A percentile compares a stretch with the other conserved stretches of the same genome.
phyloP scores from a whole-genome alignment of 164 flowering plant species.

The Vitis amurensis region DNA sequence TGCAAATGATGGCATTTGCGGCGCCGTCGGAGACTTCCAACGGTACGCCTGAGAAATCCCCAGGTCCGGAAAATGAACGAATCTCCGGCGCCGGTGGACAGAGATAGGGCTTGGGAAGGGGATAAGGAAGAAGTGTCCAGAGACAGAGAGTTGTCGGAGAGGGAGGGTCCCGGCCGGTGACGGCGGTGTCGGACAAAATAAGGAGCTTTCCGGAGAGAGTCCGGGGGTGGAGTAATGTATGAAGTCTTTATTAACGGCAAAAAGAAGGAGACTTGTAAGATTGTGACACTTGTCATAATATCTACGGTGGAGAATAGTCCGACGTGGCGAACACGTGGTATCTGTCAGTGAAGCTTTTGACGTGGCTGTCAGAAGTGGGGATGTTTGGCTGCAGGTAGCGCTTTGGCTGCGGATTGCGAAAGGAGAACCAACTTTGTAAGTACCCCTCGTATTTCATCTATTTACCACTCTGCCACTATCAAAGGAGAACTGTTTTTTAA shows the following conservation, averaged over 20 bases:
- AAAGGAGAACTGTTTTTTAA: too few species aligned
- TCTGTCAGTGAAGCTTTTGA: not conserved
- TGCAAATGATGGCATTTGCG: not conserved
- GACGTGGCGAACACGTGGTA: conserved; percentile 14
- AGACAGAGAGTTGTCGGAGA: not conserved
- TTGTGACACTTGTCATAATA: conserved; percentile 6
- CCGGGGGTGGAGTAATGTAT: not conserved
- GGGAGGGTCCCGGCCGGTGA: not conserved
- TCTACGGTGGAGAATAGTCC: not conserved
- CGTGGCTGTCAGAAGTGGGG: conserved; percentile 4
- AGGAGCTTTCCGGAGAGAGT: conserved; percentile 2
- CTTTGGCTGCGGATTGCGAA: too few species aligned
- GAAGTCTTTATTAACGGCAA: not conserved
- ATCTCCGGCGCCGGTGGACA: not conserved
- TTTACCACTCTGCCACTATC: too few species aligned
- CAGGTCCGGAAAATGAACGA: not conserved
- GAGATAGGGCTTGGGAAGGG: not conserved
- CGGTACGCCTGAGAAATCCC: not conserved
- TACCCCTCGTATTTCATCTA: not conserved
- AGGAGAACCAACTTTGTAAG: not conserved
- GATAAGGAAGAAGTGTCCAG: not conserved
- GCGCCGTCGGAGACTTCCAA: not conserved
- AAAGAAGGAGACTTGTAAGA: conserved; percentile 5
- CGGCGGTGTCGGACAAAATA: not conserved
- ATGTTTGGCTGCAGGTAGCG: too few species aligned